A percentile compares a stretch with the other conserved stretches of the same genome.
These are phyloP conservation scores for Camellia lanceoleosa DNA, from an alignment of 148 eudicot genomes.

Conservation along the genomic window DNA sequence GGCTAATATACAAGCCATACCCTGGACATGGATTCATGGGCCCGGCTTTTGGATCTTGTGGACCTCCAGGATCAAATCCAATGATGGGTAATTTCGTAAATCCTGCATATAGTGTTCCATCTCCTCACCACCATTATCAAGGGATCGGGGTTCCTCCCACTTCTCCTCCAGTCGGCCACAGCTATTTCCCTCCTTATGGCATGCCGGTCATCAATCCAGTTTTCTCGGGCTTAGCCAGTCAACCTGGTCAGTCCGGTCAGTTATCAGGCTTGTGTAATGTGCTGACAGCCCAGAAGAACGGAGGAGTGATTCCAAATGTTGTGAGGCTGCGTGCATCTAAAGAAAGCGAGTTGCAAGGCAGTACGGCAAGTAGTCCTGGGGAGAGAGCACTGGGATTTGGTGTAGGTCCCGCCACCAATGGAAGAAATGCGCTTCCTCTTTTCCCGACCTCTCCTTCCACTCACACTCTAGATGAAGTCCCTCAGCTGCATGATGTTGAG, in stretches of 20 bases:
- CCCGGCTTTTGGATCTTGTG: constrained; percentile 43
- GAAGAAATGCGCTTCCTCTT: constrained; percentile 40
- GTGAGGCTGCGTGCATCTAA: constrained; percentile 20
- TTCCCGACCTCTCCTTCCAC: constrained; percentile 39
- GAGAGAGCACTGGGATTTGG: constrained; percentile 29
- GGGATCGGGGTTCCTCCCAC: constrained; percentile 44
- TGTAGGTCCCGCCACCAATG: constrained; percentile 21
- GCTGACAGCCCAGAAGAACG: constrained; percentile 29
- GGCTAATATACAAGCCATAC: constrained; percentile 87
- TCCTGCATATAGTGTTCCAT: constrained; percentile 43
- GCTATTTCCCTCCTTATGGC: constrained; percentile 66
- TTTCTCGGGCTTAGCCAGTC: constrained; percentile 43
- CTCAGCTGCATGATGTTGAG: constrained; percentile 26
- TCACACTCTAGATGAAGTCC: constrained; percentile 17
- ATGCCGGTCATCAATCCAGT: constrained; percentile 51
- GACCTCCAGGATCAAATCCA: constrained; percentile 44
- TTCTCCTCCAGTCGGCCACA: constrained; percentile 41
- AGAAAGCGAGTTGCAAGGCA: constrained; percentile 51
- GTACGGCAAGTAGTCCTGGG: constrained; percentile 63
- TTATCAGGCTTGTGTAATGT: constrained; percentile 30
- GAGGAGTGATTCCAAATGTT: constrained; percentile 13
- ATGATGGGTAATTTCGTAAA: constrained; percentile 30
- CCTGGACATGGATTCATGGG: constrained; percentile 54
- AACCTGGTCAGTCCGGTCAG: constrained; percentile 22
- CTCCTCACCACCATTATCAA: constrained; percentile 40